These are phyloP conservation scores for Aspergillus clavatus DNA, from an alignment of 2,329 filamentous ascomycete species.

Conservation along the genomic window DNA sequence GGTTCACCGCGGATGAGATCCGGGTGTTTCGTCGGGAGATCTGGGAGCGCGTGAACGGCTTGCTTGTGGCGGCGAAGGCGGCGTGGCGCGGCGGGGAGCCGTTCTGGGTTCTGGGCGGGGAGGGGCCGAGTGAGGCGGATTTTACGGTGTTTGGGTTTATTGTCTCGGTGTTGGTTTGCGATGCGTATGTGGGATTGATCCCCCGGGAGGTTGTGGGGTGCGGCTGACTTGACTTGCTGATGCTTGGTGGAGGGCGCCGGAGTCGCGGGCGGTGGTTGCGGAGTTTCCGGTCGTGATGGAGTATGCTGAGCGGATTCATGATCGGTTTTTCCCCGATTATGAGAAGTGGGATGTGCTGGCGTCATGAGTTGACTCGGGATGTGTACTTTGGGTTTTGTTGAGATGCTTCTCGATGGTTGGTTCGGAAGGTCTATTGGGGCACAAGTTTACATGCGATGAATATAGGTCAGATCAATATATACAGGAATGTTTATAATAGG, in stretches of 20 bases:
- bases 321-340: slow-evolving; percentile 56
- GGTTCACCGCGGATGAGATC: slow-evolving; percentile 50
- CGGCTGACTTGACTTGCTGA: slow-evolving; percentile 5
- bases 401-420: no score
- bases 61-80: slow-evolving; percentile 40
- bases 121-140: slow-evolving; percentile 54
- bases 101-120: slow-evolving; percentile 56
- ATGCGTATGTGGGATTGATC: slow-evolving; percentile 51
- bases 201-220: no score
- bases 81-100: slow-evolving; percentile 28
- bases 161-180: slow-evolving; percentile 47
- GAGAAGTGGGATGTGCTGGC: slow-evolving; percentile 39
- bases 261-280: slow-evolving; percentile 43
- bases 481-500: neutral
- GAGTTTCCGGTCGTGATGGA: slow-evolving; percentile 49
- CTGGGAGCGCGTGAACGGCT: slow-evolving; percentile 49
- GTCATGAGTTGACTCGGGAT: no score
- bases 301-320: slow-evolving; percentile 55
- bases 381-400: no score
- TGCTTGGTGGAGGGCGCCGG: slow-evolving; percentile 40
- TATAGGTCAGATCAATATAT: neutral
- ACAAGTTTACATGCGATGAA: no score
- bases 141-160: slow-evolving; percentile 56
- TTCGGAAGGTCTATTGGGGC: no score
- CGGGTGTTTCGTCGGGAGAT: slow-evolving; percentile 44